Evolutionary conservation across 2,329 filamentous ascomycete genomes (phyloP), one percentile per base, ranked within the genome.

Genomic region (Diaporthe helianthi): DNA sequence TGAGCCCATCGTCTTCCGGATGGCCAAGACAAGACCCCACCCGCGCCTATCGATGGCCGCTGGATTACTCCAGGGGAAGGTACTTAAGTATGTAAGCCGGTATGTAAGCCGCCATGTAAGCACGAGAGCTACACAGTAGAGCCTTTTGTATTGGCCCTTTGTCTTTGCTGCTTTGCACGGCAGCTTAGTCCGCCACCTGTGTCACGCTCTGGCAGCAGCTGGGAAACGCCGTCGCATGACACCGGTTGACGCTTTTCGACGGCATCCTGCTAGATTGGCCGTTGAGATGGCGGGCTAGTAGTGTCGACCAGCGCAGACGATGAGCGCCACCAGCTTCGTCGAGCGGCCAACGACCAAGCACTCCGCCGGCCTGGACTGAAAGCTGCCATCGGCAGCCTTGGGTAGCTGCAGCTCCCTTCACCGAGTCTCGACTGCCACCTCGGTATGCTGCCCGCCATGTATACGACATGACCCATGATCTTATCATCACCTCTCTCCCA

Each of bases 331-430:
- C 36, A 26, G 24, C 15, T 22, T 36, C 22, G 58, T 54, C 47
- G n/a, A 54, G 36, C 44, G 15, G 46, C 33, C 33, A 29, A 22
- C 36, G 24, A 17, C 38, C 22, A n/a, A n/a, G n/a, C n/a, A 19
- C 58, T 29, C 41, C n/a, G n/a, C 41, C 29, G 44, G 58, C 29
- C 29, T 49, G 29, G 29, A 47, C 12, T 31, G 60, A 31, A 29
- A 41, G 17, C n/a, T 64, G 47, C 47, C 46, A 22, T 36, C 33
- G 33, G 46, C 60, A 53, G 31, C 33, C 29, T 61, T 65, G 60
- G 65, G 52, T 49, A 65, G 66, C 64, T 63, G 53, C 60, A 71
- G 66, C 66, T 38, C 60, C 55, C 52, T n/a, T 67, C 52, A 55
- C 41, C 52, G 53, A 67, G 64, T 67, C 64, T 67, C 52, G n/a